Conservation (phyloP, 2,329 filamentous ascomycete species). For the Penicillium sp. region DNA sequence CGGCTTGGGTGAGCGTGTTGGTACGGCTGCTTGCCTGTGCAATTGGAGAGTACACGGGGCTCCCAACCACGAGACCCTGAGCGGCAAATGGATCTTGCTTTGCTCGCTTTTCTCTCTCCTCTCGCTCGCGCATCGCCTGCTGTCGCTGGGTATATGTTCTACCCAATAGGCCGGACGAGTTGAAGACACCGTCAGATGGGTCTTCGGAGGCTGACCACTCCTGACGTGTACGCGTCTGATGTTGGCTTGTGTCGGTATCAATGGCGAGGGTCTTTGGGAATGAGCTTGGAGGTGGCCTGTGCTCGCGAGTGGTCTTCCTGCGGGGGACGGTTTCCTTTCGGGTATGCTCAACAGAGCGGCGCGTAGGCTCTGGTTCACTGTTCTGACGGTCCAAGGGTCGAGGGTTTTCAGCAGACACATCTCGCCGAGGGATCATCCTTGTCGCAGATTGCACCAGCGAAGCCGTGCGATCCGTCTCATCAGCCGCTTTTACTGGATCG, state of each 20-base stretch:
- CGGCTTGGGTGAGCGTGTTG: constrained; percentile 40
- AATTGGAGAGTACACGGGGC: constrained; percentile 47
- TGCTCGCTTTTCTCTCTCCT: constrained; percentile 42
- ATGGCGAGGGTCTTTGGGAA: constrained; percentile 34
- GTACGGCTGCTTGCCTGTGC: constrained; percentile 35
- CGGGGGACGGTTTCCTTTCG: constrained; percentile 24
- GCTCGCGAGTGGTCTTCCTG: constrained; percentile 35
- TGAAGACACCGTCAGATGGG: constrained; percentile 30
- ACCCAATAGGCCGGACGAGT: constrained; percentile 43
- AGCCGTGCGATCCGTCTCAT: constrained; percentile 48
- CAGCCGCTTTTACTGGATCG: constrained; percentile 32
- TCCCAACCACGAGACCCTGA: constrained; percentile 55
- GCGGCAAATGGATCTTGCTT: constrained; percentile 54
- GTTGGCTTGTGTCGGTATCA: constrained; percentile 25
- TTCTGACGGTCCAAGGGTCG: constrained; percentile 26
- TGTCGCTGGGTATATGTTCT: constrained; percentile 47
- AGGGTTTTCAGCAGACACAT: constrained; percentile 29
- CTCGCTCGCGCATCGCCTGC: constrained; percentile 45
- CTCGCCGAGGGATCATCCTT: not conserved
- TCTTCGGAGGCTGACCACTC: not conserved
- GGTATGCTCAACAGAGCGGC: constrained; percentile 25
- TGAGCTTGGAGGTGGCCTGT: constrained; percentile 35
- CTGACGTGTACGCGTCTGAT: not conserved
- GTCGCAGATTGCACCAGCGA: constrained; percentile 41
- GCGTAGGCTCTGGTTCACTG: constrained; percentile 11